Evolutionary conservation across 2,329 filamentous ascomycete genomes (phyloP), one percentile per base, ranked within the genome.

Genomic region (Hymenoscyphus salicellus): DNA sequence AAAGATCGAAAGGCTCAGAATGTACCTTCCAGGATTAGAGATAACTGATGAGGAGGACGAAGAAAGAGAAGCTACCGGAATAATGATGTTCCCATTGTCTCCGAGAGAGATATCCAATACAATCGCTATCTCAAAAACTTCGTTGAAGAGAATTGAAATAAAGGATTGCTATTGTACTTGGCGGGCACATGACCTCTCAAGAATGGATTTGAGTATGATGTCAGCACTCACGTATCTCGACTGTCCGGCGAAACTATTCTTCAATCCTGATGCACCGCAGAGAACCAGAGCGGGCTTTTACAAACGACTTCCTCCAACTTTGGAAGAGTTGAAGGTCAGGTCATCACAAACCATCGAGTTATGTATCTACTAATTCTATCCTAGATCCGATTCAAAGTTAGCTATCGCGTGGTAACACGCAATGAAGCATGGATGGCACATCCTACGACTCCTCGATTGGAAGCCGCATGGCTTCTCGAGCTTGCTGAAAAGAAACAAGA

Each of bases 141-240:
- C 46, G 4, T 10, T 52, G 6, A 52, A 52, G 14, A 20, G 3
- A 20, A 20, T 52, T 23, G 7, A 52, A 10, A 14, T 52, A 52
- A 26, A 26, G 16, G 58, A 62, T n/a, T 62, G 60, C 49, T 17
- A 33, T 14, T 62, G 60, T 28, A 20, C 17, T 26, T 62, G 60
- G 60, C 46, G 30, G 14, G 11, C 28, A 26, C 32, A 62, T 20
- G 46, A 55, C 33, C 16, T 17, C 10, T 62, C 60, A 17, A 62
- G n/a, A 62, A 55, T 55, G 60, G 49, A 62, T 28, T 20, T 62
- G 36, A 62, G 60, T 20, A 55, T 62, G 60, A 56, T 62, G 60
- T 56, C 20, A n/a, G 23, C 32, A 36, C 60, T 62, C 20, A 62
- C 20, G 3, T 23, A 55, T 62, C 52, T 62, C 16, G 20, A 56